These are phyloP conservation scores for Lactuca sativa DNA, from an alignment of 129 eudicot species.

Conservation along the genomic window DNA sequence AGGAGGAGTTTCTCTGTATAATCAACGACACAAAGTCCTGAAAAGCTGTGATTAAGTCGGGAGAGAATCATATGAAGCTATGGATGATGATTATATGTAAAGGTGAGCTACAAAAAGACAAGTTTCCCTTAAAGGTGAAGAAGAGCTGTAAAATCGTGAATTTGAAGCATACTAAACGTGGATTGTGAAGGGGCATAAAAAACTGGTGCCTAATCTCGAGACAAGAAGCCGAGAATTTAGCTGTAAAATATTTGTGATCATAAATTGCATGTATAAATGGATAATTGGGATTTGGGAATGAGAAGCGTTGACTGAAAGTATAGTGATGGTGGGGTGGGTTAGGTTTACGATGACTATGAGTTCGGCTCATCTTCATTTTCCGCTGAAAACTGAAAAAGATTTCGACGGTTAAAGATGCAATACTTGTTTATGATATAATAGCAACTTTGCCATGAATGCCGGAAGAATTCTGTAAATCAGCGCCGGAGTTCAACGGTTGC, in stretches of 20 bases:
- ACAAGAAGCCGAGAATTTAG: conserved; percentile 17
- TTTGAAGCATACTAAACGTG: conserved; percentile 37
- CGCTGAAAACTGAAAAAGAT: conserved; percentile 7
- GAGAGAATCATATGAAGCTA: background rate
- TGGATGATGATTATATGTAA: conserved; percentile 16
- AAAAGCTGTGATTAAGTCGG: background rate
- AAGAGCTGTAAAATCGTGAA: conserved; percentile 54
- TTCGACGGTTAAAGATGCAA: conserved; percentile 41
- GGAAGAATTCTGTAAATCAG: background rate
- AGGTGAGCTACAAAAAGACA: conserved; percentile 10
- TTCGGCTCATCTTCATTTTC: conserved; percentile 21
- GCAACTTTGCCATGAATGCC: background rate
- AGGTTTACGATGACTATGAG: conserved; percentile 34
- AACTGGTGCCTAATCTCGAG: conserved; percentile 16
- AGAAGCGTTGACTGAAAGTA: conserved; percentile 34
- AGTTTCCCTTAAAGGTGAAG: conserved; percentile 25
- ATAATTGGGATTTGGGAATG: background rate
- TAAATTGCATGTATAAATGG: conserved; percentile 3
- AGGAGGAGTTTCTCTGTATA: background rate
- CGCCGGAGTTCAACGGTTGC: background rate
- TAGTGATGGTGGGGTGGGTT: conserved; percentile 43
- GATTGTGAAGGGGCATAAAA: background rate
- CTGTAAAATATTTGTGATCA: conserved; percentile 1
- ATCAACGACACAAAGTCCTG: background rate
- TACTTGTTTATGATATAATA: background rate